These are phyloP conservation scores for Alternaria ethzedia DNA, from an alignment of 2,329 filamentous ascomycete species.

Conservation along the genomic window DNA sequence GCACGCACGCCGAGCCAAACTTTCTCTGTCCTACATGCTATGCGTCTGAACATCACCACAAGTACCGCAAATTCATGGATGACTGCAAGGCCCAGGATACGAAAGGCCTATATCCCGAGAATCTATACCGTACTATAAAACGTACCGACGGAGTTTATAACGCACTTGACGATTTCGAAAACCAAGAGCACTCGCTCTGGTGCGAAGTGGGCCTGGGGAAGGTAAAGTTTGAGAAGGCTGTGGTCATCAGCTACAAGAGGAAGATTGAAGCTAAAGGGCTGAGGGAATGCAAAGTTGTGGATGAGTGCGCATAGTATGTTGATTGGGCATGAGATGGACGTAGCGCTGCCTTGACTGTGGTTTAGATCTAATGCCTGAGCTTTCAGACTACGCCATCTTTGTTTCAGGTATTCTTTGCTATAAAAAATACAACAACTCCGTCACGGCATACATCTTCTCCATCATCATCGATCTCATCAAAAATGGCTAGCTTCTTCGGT, in stretches of 20 bases:
- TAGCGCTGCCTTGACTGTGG: not conserved
- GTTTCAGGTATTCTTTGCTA: not conserved
- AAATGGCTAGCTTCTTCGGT: too few relatives aligned
- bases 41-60: not conserved
- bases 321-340: not conserved
- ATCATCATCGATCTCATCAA: not conserved
- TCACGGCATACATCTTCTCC: not conserved
- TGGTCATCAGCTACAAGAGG: not conserved
- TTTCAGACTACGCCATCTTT: not conserved
- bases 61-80: not conserved
- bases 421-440: not conserved
- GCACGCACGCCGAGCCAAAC: not conserved
- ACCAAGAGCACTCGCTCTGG: not conserved
- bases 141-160: not conserved
- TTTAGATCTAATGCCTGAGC: not conserved
- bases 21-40: constrained; percentile 5
- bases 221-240: not conserved
- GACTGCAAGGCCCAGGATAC: not conserved
- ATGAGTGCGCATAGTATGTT: not conserved
- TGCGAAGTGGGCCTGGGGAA: not conserved
- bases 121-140: not conserved
- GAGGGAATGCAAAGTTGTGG: not conserved
- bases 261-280: not conserved
- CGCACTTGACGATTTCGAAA: not conserved
- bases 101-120: not conserved